Evolutionary conservation across 2,329 filamentous ascomycete genomes (phyloP), one percentile per base, ranked within the genome.

Genomic region (Botryotinia narcissicola): DNA sequence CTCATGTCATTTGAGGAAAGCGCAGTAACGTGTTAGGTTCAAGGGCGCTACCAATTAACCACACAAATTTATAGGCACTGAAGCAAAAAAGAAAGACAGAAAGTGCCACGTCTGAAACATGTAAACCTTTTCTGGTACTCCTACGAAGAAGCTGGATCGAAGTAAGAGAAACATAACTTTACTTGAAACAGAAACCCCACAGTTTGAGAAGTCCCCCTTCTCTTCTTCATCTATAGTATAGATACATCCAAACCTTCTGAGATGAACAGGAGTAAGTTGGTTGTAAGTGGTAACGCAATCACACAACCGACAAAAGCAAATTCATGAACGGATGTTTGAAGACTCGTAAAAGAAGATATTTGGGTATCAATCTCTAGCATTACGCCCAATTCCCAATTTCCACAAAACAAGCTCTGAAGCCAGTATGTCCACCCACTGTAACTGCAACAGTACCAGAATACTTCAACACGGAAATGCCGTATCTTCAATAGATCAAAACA

Each of bases 51-150:
- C 44, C 32, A 66, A 48, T 7, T 0, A 66, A 35, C 29, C 29
- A 18, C 2, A 37, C 44, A 18, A n/a, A 67, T 22, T 22, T 29
- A 51, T 37, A 32, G 32, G 32, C 22, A 67, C 32, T 22, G 44
- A 51, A 57, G n/a, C n/a, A 8, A 16, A 37, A 25, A 51, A 25
- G 29, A 42, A 35, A 66, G 63, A 51, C 44, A 18, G 22, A 67
- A 54, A 37, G 14, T 67, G 64, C 64, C 32, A 67, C 46, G 64
- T 54, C 64, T 54, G 64, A 67, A 48, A 66, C 63, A 66, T 48
- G 42, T 16, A 14, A 37, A 67, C 37, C 44, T 63, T 37, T 29
- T 32, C 61, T 44, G n/a, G 51, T 57, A 7, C 51, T 57, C n/a
- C n/a, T 29, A n/a, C 16, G 51, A 29, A 63, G 61, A 63, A 63